Evolutionary conservation across 805 yeast genomes (phyloP), one percentile per base, ranked within the genome.

Genomic region (Schwanniomyces yamadae): DNA sequence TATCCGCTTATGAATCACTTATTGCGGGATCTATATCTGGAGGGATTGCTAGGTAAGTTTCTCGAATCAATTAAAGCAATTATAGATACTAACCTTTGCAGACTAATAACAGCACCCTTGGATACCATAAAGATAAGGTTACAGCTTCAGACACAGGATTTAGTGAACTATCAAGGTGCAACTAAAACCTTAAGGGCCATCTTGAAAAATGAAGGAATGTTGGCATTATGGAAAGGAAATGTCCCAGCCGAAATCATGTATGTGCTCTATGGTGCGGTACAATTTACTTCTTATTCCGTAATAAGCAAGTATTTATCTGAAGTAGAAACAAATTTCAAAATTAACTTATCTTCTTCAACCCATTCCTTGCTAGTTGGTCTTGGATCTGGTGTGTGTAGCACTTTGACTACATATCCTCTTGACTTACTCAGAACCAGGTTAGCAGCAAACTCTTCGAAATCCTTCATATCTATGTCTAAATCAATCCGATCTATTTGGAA

Each of bases 211-310:
- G 98, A 91, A 57, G 95, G 95, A 1, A 27, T 82, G 0, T 41
- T 58, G 10, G 91, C 88, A 0, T 67, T 91, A n/a, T 93, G 98
- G 98, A 90, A 89, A 56, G 99, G 99, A 0, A 93, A 93, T 54
- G 72, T 87, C 0, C 95, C 99, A 0, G 99, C 98, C 0, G 88
- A 88, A 44, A 57, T 80, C 24, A 76, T 93, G 79, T 93, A 93
- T 52, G 65, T 91, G 10, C 46, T 84, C 8, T 93, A 91, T 50
- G 96, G 98, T 9, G 86, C 86, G 0, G 63, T 77, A 0, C 98
- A 93, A 57, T 93, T 93, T 61, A 69, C 91, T 1, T 63, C 85
- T 1, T 86, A 82, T 50, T 69, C 88, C 1, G 54, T 69, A 0
- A 59, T 77, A 21, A 85, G 82, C 54, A 57, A 52, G 5, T 33